These are phyloP conservation scores for Leishmania arabica DNA, from an alignment of 208 protist genomes.

Conservation along the genomic window DNA sequence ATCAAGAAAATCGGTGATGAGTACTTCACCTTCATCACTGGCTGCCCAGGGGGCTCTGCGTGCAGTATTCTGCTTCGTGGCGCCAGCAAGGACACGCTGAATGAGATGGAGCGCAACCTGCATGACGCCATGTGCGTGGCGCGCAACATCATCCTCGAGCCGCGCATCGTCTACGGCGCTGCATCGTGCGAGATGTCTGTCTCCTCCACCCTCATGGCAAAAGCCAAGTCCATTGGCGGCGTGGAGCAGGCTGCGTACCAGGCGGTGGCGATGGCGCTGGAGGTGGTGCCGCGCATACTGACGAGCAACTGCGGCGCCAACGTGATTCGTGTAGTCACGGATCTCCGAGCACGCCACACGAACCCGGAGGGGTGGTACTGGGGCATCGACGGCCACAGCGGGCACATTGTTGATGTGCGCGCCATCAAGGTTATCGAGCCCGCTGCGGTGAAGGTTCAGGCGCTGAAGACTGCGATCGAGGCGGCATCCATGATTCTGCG, in stretches of 20 bases:
- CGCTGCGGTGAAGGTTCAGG: constrained; percentile 98
- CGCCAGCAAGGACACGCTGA: constrained; percentile 99
- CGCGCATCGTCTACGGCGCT: constrained; percentile 98
- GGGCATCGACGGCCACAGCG: constrained; percentile 98
- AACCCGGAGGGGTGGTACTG: constrained; percentile 87
- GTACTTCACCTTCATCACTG: constrained; percentile 99
- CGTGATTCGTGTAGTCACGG: constrained; percentile 98
- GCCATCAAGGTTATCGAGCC: constrained; percentile 98
- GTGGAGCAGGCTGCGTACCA: constrained; percentile 97
- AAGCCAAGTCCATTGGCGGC: constrained; percentile 95
- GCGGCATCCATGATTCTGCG: constrained; percentile 98
- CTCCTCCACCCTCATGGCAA: constrained; percentile 91
- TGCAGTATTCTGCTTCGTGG: constrained; percentile 99
- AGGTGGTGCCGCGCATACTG: constrained; percentile 98
- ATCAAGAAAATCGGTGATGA: constrained; percentile 99
- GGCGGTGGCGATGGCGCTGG: constrained; percentile 94
- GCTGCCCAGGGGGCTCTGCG: constrained; percentile 98
- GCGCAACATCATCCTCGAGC: constrained; percentile 98
- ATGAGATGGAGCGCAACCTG: constrained; percentile 99
- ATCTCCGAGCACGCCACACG: constrained; percentile 96
- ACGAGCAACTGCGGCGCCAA: constrained; percentile 99
- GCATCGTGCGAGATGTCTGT: constrained; percentile 98
- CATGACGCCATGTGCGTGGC: constrained; percentile 99
- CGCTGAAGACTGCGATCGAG: constrained; percentile 98
- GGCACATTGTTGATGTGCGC: constrained; percentile 96